These are phyloP conservation scores for Suhomyces taliae DNA, from an alignment of 1,139 yeast genomes.

Conservation along the genomic window DNA sequence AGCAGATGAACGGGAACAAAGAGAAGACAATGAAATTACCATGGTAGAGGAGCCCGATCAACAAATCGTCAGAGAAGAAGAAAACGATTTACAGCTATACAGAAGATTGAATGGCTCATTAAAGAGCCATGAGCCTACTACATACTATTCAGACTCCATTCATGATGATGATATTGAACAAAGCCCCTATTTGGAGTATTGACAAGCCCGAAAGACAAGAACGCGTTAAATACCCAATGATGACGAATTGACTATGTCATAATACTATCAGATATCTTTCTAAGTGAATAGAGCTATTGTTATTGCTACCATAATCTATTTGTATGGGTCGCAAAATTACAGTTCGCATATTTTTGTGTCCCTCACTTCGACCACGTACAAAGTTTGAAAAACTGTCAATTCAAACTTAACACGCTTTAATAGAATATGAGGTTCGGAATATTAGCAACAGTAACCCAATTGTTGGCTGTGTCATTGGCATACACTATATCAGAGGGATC, in stretches of 20 bases:
- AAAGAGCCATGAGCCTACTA: not conserved
- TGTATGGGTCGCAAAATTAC: no score
- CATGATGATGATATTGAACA: not conserved
- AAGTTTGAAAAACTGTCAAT: slow-evolving; percentile 7
- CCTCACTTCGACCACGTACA: slow-evolving; percentile 9
- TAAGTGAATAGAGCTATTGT: not conserved
- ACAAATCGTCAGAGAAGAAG: not conserved
- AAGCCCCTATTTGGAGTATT: not conserved
- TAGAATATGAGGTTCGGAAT: slow-evolving; percentile 15
- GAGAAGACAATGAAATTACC: not conserved
- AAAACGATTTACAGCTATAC: not conserved
- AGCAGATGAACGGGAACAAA: not conserved
- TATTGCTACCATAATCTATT: not conserved
- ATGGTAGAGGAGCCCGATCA: not conserved
- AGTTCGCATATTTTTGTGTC: slow-evolving; percentile 5
- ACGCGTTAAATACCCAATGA: no score
- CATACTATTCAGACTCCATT: not conserved
- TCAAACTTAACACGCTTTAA: not conserved
- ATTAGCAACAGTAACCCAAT: slow-evolving; percentile 14
- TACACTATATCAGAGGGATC: slow-evolving; percentile 30
- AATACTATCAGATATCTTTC: no score
- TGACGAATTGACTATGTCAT: no score
- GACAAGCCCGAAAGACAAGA: not conserved
- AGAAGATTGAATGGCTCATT: not conserved
- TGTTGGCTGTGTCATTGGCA: slow-evolving; percentile 20